Base-by-base conservation (phyloP, 2,329 filamentous ascomycete genomes). In the Beauveria scarabaeidicola region DNA sequence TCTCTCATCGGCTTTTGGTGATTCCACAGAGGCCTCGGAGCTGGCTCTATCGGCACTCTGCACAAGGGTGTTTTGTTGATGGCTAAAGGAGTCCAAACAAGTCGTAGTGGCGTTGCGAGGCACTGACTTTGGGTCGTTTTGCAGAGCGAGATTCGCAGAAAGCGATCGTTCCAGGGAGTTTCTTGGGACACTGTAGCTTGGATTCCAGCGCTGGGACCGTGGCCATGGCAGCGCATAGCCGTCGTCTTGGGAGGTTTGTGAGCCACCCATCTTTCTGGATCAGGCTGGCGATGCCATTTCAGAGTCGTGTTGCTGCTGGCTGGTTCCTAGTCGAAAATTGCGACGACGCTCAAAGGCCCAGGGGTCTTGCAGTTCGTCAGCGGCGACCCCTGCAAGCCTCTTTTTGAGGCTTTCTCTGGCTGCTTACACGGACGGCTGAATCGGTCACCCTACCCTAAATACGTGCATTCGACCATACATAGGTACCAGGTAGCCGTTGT, bases 161-260 rank as follows among this genome's bases (percentile, higher is more conserved):
- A 54, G 27, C 10, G 59, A 48, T 5, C 15, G 27, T 3, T 65
- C 63, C 15, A 63, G 7, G 3, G 66, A 67, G 51, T 62, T 67
- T 54, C 64, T 60, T n/a, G 63, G 63, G 19, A 64, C 66, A 40
- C 52, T 61, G 58, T 69, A 69, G 23, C 63, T 56, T 4, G 66
- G 66, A 36, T 68, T 69, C 68, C 68, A 69, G n/a, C 65, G 66
- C 43, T 66, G 61, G 9, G 65, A 65, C 1, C 41, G 44, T 1
- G 64, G 64, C 60, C 54, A 67, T 4, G 64, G 61, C 10, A 68
- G 60, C 6, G 51, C 41, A 21, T 69, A 69, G 21, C 63, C 54
- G 29, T 58, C 54, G n/a, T 43, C 54, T 10, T 27, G 21, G 7
- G 21, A 23, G 10, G 41, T 13, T 51, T 51, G 21, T 23, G 32